Conservation (phyloP, 2,329 filamentous ascomycete genomes). For the Xylariaceae sp. region DNA sequence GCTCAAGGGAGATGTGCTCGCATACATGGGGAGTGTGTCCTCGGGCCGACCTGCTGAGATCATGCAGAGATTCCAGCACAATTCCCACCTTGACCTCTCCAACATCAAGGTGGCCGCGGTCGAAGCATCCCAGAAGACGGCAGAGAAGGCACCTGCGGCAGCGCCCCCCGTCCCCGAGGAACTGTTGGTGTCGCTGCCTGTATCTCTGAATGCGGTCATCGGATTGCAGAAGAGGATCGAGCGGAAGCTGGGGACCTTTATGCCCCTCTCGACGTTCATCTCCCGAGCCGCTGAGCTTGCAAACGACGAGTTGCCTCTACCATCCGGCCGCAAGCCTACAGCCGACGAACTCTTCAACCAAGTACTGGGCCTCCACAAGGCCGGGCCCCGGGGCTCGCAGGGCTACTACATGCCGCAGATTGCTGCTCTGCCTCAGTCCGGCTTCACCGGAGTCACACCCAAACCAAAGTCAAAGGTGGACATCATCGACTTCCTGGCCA, state of each 20-base stretch:
- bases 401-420: constrained; percentile 68
- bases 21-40: constrained; percentile 74
- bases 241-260: constrained; percentile 65
- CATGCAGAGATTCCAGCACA: constrained; percentile 63
- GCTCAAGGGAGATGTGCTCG: constrained; percentile 91
- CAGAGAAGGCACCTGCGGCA: constrained; percentile 28
- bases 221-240: constrained; percentile 76
- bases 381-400: constrained; percentile 43
- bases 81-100: constrained; percentile 81
- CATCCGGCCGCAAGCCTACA: constrained; percentile 56
- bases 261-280: constrained; percentile 83
- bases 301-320: constrained; percentile 74
- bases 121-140: constrained; percentile 34
- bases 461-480: constrained; percentile 51
- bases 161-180: constrained; percentile 36
- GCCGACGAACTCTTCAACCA: constrained; percentile 84
- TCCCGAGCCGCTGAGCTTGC: constrained; percentile 76
- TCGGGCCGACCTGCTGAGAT: constrained; percentile 63
- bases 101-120: constrained; percentile 75
- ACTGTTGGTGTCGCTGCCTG: constrained; percentile 59
- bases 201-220: constrained; percentile 72
- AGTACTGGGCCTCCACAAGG: constrained; percentile 62
- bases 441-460: constrained; percentile 24
- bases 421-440: constrained; percentile 44
- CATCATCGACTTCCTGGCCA: constrained; percentile 74